phyloP scores from a whole-genome alignment of 2,329 filamentous ascomycete genomes.

The Colletotrichum sp. region DNA sequence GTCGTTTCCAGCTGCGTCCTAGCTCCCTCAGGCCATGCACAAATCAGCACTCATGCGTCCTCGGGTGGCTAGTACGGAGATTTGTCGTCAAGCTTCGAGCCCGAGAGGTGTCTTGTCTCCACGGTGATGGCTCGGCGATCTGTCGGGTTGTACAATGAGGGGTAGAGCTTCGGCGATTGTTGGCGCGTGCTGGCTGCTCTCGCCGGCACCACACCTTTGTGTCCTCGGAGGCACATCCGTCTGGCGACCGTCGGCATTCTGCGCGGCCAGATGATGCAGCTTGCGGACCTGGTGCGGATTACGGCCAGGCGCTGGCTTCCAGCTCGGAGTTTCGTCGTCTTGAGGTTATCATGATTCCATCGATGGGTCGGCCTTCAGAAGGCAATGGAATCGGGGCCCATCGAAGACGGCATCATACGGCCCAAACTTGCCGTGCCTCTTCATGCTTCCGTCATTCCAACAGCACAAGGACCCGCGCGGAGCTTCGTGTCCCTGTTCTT shows the following conservation, averaged over 20 bases:
- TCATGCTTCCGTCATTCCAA: conserved; percentile 3
- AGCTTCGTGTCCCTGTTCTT: neutral
- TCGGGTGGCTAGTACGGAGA: conserved; percentile 5
- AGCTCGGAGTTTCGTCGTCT: neutral
- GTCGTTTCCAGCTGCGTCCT: neutral
- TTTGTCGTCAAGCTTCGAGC: conserved; percentile 19
- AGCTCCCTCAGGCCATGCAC: neutral
- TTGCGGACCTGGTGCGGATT: neutral
- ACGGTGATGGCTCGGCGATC: conserved; percentile 18
- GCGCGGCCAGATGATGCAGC: neutral
- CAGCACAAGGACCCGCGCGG: neutral
- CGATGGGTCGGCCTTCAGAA: neutral
- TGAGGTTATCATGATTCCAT: neutral
- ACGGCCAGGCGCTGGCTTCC: neutral
- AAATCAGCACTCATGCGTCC: neutral
- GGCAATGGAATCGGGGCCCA: neutral
- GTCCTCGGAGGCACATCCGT: neutral
- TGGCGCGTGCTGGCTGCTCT: neutral
- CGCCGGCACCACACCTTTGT: neutral
- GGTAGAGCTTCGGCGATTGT: neutral
- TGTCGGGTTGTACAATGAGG: conserved; percentile 12
- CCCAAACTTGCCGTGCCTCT: neutral
- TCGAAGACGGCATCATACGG: neutral
- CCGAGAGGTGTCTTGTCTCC: neutral
- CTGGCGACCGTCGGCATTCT: neutral